Percentiles rank a stretch among this genome's conserved stretches.
Conservation (phyloP, 345 rosid genomes). For the Erysimum cheiranthoides region DNA sequence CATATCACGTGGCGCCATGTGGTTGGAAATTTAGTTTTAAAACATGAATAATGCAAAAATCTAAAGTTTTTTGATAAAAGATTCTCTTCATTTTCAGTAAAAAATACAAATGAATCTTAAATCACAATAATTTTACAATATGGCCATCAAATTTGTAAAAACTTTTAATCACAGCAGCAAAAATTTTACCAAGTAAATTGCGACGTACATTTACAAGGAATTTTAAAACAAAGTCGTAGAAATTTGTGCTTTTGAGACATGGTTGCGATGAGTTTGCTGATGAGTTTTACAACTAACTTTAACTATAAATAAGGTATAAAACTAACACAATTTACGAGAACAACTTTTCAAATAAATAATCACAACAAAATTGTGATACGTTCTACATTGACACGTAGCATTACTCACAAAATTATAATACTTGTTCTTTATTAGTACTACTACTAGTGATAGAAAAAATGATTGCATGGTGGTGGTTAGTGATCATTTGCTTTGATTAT, state of each 20-base stretch:
- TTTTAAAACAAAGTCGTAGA: too few relatives aligned
- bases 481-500: not conserved
- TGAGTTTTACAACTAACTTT: not conserved
- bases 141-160: not conserved
- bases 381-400: not conserved
- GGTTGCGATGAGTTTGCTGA: not conserved
- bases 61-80: not conserved
- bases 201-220: too few relatives aligned
- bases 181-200: not conserved
- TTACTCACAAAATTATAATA: not conserved
- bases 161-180: not conserved
- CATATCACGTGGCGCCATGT: conserved; percentile 42
- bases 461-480: conserved; percentile 32
- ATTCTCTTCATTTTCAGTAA: not conserved
- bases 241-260: not conserved
- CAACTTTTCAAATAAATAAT: not conserved
- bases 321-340: not conserved
- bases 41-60: conserved; percentile 10
- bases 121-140: not conserved
- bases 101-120: not conserved
- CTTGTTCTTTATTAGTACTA: not conserved
- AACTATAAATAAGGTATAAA: not conserved
- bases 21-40: conserved; percentile 15
- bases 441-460: not conserved
- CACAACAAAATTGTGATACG: not conserved